Evolutionary conservation across 495 filamentous ascomycete genomes (phyloP).

Genomic region (Annulohypoxylon maeteangense): DNA sequence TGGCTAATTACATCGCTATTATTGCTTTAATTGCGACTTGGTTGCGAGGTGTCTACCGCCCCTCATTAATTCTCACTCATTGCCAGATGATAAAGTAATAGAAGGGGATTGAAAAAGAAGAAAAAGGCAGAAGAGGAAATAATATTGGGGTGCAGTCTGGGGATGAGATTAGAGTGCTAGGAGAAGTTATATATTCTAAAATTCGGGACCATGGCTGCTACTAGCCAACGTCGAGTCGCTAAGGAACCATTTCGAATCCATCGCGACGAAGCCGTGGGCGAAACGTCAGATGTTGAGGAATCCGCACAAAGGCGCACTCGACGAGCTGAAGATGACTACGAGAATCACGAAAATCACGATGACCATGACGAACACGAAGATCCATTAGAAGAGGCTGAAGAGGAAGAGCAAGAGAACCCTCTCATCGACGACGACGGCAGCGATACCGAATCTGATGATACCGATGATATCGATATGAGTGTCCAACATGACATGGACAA

Average conservation of each 20-base stretch:
- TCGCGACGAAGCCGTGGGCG: conserved; percentile 46
- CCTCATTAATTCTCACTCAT: not conserved
- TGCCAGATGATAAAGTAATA: not conserved
- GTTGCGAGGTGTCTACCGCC: not conserved
- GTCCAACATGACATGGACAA: conserved; percentile 87
- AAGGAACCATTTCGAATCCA: conserved; percentile 56
- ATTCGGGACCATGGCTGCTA: conserved; percentile 15
- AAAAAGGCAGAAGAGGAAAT: not conserved
- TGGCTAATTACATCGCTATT: not conserved
- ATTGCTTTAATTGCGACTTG: not conserved
- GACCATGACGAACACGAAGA: conserved; percentile 38
- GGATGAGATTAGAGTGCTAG: not conserved
- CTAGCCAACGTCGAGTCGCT: conserved; percentile 29
- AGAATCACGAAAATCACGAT: conserved; percentile 41
- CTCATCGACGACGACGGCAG: conserved; percentile 57
- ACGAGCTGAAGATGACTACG: conserved; percentile 38
- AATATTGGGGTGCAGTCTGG: not conserved
- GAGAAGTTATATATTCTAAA: not conserved
- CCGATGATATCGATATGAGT: conserved; percentile 74
- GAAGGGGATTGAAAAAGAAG: too few species aligned
- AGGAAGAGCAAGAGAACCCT: conserved; percentile 53
- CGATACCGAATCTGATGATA: conserved; percentile 61
- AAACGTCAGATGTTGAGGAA: conserved; percentile 38
- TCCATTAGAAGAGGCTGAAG: conserved; percentile 48
- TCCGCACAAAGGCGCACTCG: conserved; percentile 34